A percentile compares a stretch with the other conserved stretches of the same genome.
Evolutionary conservation across 176 grass and related monocot species (phyloP).

Genomic region (Alloteropsis semialata): DNA sequence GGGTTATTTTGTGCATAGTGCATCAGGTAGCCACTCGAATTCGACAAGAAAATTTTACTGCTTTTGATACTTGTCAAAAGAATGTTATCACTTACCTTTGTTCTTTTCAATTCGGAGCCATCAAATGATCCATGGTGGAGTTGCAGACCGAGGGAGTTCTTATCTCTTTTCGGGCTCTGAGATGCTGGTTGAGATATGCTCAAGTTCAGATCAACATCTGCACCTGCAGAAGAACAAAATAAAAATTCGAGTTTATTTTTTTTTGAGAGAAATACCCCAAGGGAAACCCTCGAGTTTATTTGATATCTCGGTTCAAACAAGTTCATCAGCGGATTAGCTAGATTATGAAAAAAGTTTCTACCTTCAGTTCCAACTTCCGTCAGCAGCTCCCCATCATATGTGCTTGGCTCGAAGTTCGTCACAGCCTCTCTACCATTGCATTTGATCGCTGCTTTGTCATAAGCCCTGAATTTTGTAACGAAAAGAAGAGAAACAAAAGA

Average conservation of each 20-base stretch:
- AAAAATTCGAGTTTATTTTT: background rate
- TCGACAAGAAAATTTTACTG: constrained; percentile 4
- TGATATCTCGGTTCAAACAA: background rate
- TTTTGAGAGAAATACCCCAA: no score
- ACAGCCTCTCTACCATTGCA: constrained; percentile 96
- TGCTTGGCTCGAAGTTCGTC: constrained; percentile 86
- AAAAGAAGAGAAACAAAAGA: constrained; percentile 36
- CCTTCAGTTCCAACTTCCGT: constrained; percentile 56
- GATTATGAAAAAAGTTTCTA: constrained; percentile 13
- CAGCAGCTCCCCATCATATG: constrained; percentile 68
- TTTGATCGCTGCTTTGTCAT: constrained; percentile 97
- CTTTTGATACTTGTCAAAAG: background rate
- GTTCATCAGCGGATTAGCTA: background rate
- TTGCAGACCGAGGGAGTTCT: constrained; percentile 41
- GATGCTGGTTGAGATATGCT: constrained; percentile 85
- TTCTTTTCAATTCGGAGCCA: constrained; percentile 46
- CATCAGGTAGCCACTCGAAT: constrained; percentile 7
- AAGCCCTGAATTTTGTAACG: constrained; percentile 65
- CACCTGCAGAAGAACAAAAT: constrained; percentile 21
- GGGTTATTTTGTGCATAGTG: background rate
- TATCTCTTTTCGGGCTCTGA: constrained; percentile 63
- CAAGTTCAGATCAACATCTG: constrained; percentile 86
- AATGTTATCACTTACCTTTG: constrained; percentile 25
- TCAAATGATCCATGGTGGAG: constrained; percentile 53
- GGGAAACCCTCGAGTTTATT: background rate